These are phyloP conservation scores for Cydonia oblonga DNA, from an alignment of 331 rosid genomes.

Conservation along the genomic window DNA sequence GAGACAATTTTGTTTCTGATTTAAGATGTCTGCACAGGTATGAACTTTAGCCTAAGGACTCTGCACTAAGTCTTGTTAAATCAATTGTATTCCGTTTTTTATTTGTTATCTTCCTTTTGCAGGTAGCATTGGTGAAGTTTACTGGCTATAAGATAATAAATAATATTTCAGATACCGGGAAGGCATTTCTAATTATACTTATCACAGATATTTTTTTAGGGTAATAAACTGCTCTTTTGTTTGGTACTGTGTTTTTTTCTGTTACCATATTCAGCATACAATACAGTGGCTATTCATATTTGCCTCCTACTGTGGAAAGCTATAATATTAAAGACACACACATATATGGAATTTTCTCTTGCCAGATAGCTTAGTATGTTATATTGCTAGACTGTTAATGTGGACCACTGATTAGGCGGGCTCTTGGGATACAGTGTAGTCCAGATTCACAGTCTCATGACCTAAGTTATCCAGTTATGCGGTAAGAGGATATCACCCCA, in stretches of 20 bases:
- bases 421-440: background rate
- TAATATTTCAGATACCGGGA: slow-evolving; percentile 89
- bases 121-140: slow-evolving; percentile 97
- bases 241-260: background rate
- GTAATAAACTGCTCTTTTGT: slow-evolving; percentile 38
- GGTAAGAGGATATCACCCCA: background rate
- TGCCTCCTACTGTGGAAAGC: background rate
- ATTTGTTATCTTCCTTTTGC: slow-evolving; percentile 32
- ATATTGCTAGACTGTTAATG: background rate
- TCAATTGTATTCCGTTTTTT: slow-evolving; percentile 9
- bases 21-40: background rate
- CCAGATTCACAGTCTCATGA: background rate
- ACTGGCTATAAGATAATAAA: slow-evolving; percentile 85
- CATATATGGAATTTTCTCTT: background rate
- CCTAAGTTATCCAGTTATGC: background rate
- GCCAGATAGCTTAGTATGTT: background rate
- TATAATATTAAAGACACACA: background rate
- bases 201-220: slow-evolving; percentile 88
- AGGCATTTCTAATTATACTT: slow-evolving; percentile 83
- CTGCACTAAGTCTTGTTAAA: slow-evolving; percentile 1
- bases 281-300: background rate
- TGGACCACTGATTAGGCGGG: background rate
- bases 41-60: too few species aligned
- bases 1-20: background rate
- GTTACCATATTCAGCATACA: background rate